Conservation (phyloP, 306 rosid genomes). For the Acacia crassicarpa region DNA sequence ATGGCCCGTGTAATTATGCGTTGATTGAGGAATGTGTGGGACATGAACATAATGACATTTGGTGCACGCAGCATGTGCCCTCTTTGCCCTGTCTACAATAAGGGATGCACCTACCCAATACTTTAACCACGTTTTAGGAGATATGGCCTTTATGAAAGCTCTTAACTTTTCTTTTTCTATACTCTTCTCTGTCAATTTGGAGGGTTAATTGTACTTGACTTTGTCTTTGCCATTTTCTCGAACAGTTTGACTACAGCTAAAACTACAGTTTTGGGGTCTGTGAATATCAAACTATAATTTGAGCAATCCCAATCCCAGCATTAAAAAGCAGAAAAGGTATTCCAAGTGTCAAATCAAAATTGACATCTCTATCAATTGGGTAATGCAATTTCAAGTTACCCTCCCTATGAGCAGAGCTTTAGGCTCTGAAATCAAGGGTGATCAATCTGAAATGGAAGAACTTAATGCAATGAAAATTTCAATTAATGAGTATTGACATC, state of each 20-base stretch:
- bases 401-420: neutral
- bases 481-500: neutral
- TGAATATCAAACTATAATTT: neutral
- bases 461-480: neutral
- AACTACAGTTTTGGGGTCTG: neutral
- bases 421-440: slow-evolving; percentile 31
- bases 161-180: neutral
- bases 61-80: slow-evolving; percentile 54
- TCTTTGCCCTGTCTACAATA: slow-evolving; percentile 34
- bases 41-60: slow-evolving; percentile 43
- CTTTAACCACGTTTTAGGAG: neutral
- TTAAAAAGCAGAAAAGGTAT: neutral
- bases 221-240: neutral
- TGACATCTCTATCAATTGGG: neutral
- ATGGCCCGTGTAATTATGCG: slow-evolving; percentile 57
- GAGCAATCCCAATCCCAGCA: neutral
- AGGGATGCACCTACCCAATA: slow-evolving; percentile 21
- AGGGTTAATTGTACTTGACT: neutral
- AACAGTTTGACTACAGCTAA: neutral
- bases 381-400: neutral
- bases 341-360: neutral
- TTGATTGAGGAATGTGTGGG: slow-evolving; percentile 79
- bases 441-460: neutral
- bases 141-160: neutral
- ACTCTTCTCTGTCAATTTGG: neutral